Conservation (phyloP, 2,329 filamentous ascomycete species). For the Cordyceps sp. region DNA sequence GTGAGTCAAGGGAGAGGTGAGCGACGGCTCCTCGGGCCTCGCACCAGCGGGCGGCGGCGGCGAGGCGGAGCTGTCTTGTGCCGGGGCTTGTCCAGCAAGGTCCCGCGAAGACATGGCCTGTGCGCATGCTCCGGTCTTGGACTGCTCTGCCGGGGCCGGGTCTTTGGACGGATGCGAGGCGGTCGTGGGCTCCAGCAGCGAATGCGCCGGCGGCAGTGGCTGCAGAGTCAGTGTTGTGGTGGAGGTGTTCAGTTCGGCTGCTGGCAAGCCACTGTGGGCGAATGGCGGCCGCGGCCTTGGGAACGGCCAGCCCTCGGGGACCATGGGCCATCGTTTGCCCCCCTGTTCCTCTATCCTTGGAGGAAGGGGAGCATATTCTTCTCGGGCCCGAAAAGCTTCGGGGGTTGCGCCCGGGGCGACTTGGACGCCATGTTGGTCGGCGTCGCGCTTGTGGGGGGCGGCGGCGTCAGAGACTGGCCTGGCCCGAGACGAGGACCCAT, state of each 20-base stretch:
- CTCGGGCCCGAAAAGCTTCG: neutral
- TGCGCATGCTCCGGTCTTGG: no score
- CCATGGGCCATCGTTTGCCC: no score
- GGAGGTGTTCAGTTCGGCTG: neutral
- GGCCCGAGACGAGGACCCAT: no score
- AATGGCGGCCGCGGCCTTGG: no score
- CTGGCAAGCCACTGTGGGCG: no score
- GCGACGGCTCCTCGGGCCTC: slow-evolving; percentile 6
- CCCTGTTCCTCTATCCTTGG: no score
- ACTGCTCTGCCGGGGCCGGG: neutral
- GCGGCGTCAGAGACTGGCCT: no score
- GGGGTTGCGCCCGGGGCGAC: no score
- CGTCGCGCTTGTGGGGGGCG: neutral
- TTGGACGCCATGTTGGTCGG: neutral
- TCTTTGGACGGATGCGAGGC: neutral
- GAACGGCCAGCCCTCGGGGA: no score
- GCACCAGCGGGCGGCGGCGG: neutral
- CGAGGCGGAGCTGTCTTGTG: neutral
- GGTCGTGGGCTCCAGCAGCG: neutral
- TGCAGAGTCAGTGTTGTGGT: no score
- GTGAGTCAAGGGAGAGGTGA: slow-evolving; percentile 16
- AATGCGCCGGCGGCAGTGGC: neutral
- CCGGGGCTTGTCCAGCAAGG: neutral
- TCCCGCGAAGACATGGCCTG: neutral
- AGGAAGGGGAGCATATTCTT: neutral